Evolutionary conservation across 2,329 filamentous ascomycete species (phyloP), one percentile per base, ranked within the genome.

Genomic region (Xylaria sp.): DNA sequence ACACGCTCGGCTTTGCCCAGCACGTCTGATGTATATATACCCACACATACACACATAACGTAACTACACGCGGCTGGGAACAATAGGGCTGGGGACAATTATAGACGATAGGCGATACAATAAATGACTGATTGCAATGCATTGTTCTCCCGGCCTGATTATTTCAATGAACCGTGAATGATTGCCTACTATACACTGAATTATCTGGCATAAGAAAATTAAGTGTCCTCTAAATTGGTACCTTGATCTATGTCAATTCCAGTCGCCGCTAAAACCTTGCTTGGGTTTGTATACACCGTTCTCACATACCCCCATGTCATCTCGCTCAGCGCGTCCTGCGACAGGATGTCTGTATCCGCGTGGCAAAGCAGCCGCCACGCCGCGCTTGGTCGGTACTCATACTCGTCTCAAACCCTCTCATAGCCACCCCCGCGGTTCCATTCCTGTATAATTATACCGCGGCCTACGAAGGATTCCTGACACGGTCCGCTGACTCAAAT

Each of bases 1-100:
- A 84, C 76, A 82, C 83, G 2, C 76, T 89, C 39, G 86, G 85
- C 13, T 82, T 88, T 77, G 86, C 86, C 1, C 50, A 77, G 68
- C 82, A 83, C 67, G 75, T 92, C 91, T 91, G 32, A 71, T 60
- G n/a, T 58, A 63, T 65, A 57, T 46, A 55, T 9, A 54, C 15
- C 23, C 13, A 54, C 8, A 32, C 23, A 46, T 57, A 32, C 5
- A 5, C 25, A 25, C 2, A n/a, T 6, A 13, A n/a, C 39, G 15
- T 58, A 32, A 4, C 10, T 18, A 28, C 28, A 28, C 28, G 3
- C 5, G 28, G 3, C 28, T 28, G 5, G 56, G 56, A 12, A 25
- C 7, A 25, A 58, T 37, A 37, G 51, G 37, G 32, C 39, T 32
- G 23, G 55, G 34, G 23, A 20, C 7, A n/a, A 8, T 13, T 23